These are phyloP conservation scores for Trypanosoma boissoni DNA, from an alignment of 208 protist species.

Conservation along the genomic window DNA sequence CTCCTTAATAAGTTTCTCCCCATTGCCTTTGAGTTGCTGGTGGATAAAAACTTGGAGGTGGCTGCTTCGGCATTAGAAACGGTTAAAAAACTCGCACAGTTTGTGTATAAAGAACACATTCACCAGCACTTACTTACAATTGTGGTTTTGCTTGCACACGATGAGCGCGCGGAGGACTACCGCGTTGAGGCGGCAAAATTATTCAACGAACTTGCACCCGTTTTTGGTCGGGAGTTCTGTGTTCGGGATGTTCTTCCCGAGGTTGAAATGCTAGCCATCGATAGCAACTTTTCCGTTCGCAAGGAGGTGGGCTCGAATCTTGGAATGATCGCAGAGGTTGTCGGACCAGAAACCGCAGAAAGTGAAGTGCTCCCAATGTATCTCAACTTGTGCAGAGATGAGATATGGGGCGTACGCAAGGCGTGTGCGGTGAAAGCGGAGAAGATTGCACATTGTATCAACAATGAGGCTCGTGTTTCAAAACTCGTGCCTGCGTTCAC, in stretches of 20 bases:
- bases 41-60: conserved; percentile 95
- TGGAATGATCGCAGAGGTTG: conserved; percentile 58
- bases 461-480: conserved; percentile 45
- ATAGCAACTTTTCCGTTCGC: conserved; percentile 88
- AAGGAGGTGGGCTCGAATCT: conserved; percentile 84
- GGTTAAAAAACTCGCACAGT: conserved; percentile 73
- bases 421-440: conserved; percentile 90
- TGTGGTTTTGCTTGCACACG: conserved; percentile 90
- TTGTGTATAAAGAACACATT: conserved; percentile 84
- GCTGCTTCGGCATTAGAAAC: conserved; percentile 78
- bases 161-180: conserved; percentile 94
- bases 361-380: conserved; percentile 81
- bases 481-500: conserved; percentile 72
- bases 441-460: conserved; percentile 57
- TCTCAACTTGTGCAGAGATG: conserved; percentile 89
- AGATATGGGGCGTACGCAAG: conserved; percentile 96
- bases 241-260: conserved; percentile 73
- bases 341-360: conserved; percentile 47
- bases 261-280: conserved; percentile 81
- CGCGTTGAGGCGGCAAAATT: conserved; percentile 90
- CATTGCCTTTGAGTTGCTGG: conserved; percentile 89
- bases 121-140: conserved; percentile 85
- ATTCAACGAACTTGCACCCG: conserved; percentile 82
- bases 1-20: conserved; percentile 89
- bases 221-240: conserved; percentile 75